Percentiles rank a stretch among this genome's conserved stretches.
phyloP scores from a whole-genome alignment of 768 basidiomycete genomes.

The Mrakia frigida region DNA sequence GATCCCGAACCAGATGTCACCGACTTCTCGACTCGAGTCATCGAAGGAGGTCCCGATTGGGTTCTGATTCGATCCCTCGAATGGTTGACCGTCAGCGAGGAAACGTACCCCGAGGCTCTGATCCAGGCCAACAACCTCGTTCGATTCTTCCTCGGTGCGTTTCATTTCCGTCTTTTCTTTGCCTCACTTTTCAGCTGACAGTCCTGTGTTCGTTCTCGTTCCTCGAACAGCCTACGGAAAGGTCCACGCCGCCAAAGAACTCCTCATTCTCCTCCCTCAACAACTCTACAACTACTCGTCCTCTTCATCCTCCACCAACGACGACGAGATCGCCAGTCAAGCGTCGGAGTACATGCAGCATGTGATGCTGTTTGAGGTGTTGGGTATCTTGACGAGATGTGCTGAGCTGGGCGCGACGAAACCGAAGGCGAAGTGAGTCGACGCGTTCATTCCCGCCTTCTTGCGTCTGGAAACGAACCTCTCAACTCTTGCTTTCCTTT shows the following conservation, averaged over 20 bases:
- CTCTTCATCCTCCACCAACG: conserved; percentile 16
- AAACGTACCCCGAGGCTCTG: conserved; percentile 70
- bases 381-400: conserved; percentile 38
- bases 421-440: conserved; percentile 39
- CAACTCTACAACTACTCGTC: conserved; percentile 34
- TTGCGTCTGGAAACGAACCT: background rate
- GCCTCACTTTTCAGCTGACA: background rate
- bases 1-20: conserved; percentile 39
- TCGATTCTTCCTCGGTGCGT: conserved; percentile 80
- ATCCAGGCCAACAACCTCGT: conserved; percentile 82
- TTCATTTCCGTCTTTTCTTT: background rate
- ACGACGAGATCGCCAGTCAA: conserved; percentile 35
- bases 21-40: conserved; percentile 31
- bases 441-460: background rate
- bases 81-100: conserved; percentile 76
- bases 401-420: conserved; percentile 36
- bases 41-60: conserved; percentile 35
- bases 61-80: conserved; percentile 80
- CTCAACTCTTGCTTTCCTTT: background rate
- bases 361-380: conserved; percentile 37
- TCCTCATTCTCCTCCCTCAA: conserved; percentile 40
- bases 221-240: conserved; percentile 63
- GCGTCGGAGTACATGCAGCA: conserved; percentile 39
- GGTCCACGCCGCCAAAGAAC: conserved; percentile 56
- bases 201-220: background rate